Evolutionary conservation across 1,139 yeast genomes (phyloP).

Genomic region (Sugiyamaella neomexicana): DNA sequence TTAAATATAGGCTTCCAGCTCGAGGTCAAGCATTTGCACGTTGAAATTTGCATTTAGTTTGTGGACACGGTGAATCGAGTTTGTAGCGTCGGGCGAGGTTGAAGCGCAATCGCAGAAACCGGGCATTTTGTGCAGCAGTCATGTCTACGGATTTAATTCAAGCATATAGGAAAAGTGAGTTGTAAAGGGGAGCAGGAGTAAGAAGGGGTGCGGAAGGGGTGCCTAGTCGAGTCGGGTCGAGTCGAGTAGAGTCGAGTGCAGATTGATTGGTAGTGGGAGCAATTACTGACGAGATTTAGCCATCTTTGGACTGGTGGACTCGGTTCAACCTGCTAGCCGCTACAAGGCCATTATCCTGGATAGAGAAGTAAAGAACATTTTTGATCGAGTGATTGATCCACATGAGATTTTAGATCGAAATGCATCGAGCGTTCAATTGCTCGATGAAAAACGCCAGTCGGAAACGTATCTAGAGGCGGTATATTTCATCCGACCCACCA

Average conservation of each 20-base stretch:
- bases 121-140: background rate
- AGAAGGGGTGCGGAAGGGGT: no score
- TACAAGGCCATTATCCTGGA: slow-evolving; percentile 48
- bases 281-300: slow-evolving; percentile 22
- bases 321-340: slow-evolving; percentile 38
- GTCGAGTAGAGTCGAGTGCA: no score
- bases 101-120: background rate
- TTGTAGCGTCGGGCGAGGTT: no score
- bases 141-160: slow-evolving; percentile 29
- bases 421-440: slow-evolving; percentile 49
- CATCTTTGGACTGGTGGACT: slow-evolving; percentile 36
- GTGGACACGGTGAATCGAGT: no score
- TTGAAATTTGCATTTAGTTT: background rate
- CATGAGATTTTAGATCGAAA: slow-evolving; percentile 44
- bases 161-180: slow-evolving; percentile 29
- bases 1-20: background rate
- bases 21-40: no score
- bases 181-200: background rate
- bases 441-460: slow-evolving; percentile 53
- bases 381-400: slow-evolving; percentile 40
- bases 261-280: no score
- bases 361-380: slow-evolving; percentile 39
- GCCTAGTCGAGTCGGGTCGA: no score
- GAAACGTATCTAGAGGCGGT: slow-evolving; percentile 58
- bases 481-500: slow-evolving; percentile 57